Conservation (phyloP, 805 yeast species). For the Soucietia sequanensis region DNA sequence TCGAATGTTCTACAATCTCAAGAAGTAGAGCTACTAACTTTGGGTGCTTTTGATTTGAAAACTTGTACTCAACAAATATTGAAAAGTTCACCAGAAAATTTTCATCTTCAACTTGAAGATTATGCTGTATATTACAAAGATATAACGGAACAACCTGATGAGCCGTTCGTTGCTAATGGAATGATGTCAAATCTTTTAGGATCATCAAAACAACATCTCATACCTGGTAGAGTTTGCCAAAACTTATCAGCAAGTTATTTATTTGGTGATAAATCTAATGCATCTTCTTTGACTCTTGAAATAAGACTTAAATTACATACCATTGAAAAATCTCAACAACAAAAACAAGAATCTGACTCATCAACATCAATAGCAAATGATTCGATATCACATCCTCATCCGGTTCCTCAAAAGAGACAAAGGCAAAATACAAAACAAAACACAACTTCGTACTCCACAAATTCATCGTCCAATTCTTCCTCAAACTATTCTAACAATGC, state of each 20-base stretch:
- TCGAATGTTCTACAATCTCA: constrained; percentile 4
- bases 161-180: constrained; percentile 46
- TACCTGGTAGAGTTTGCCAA: constrained; percentile 59
- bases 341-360: too few relatives aligned
- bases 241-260: constrained; percentile 48
- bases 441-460: constrained; percentile 5
- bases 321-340: constrained; percentile 19
- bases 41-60: constrained; percentile 44
- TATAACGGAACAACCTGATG: constrained; percentile 48
- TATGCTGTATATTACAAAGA: constrained; percentile 47
- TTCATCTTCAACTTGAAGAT: constrained; percentile 36
- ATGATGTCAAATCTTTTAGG: constrained; percentile 30
- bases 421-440: constrained; percentile 9
- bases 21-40: constrained; percentile 29
- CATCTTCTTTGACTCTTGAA: constrained; percentile 52
- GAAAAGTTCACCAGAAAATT: constrained; percentile 42
- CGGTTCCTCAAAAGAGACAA: constrained; percentile 3
- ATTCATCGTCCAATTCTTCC: constrained; percentile 4
- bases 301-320: constrained; percentile 51
- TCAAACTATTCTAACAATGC: constrained; percentile 2
- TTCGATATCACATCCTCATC: too few relatives aligned
- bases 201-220: constrained; percentile 23
- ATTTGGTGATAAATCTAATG: constrained; percentile 35
- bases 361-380: constrained; percentile 9
- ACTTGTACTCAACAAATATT: constrained; percentile 38